Conservation (phyloP, 2,329 filamentous ascomycete genomes). For the Xylariaceae sp. region DNA sequence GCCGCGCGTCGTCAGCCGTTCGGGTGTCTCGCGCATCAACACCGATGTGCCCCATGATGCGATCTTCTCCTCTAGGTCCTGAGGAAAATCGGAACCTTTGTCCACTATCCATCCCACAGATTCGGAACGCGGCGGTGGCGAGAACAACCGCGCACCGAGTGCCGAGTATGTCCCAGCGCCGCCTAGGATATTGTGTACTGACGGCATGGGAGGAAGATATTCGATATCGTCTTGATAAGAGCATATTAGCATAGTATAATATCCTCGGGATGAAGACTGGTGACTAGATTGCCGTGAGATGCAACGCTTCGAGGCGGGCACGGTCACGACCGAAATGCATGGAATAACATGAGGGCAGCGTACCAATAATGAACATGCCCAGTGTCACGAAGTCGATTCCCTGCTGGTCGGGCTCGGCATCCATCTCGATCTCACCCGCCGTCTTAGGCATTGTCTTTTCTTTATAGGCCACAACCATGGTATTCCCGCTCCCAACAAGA, state of each 20-base stretch:
- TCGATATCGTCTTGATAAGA: constrained; percentile 75
- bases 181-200: constrained; percentile 73
- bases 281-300: neutral
- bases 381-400: constrained; percentile 62
- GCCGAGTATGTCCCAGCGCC: constrained; percentile 85
- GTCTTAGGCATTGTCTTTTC: constrained; percentile 1
- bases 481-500: neutral
- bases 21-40: constrained; percentile 59
- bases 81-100: constrained; percentile 80
- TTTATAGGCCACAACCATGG: constrained; percentile 7
- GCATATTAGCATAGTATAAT: constrained; percentile 15
- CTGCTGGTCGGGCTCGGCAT: constrained; percentile 29
- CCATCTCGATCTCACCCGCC: constrained; percentile 2
- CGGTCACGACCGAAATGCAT: neutral
- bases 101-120: constrained; percentile 88
- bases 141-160: constrained; percentile 82
- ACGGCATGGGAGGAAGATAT: constrained; percentile 63
- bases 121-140: constrained; percentile 59
- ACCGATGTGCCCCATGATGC: constrained; percentile 71
- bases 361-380: constrained; percentile 71
- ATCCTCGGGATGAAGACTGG: neutral
- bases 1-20: constrained; percentile 75
- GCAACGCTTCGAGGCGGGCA: constrained; percentile 5
- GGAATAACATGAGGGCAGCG: constrained; percentile 24
- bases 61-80: constrained; percentile 57